Evolutionary conservation across 1,284 basidiomycete species (phyloP), one percentile per base, ranked within the genome.

Genomic region (Boletellus deceptivus): DNA sequence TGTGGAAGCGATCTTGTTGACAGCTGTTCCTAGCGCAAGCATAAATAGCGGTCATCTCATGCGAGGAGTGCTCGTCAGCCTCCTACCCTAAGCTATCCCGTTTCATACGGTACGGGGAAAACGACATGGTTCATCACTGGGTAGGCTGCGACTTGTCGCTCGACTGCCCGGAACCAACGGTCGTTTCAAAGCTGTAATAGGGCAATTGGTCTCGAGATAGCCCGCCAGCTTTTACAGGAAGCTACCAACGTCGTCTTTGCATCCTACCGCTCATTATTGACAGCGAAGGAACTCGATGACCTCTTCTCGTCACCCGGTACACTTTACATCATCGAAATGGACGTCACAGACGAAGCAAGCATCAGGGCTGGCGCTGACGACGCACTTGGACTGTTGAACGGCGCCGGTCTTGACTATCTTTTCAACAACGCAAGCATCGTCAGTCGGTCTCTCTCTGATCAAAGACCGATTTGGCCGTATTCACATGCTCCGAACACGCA

Each of bases 391-490:
- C 56, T 63, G 27, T 46, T 70, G 3, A 58, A 52, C 3, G 53
- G 50, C 17, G 40, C 39, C 3, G 61, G 64, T 5, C 50, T 70
- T 17, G 62, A 69, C 49, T 70, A 67, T 46, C 56, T 70, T 18
- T 47, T 70, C 40, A 68, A 65, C 51, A 69, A 65, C 38, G 68
- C 69, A 6, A 65, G 57, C 2, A 50, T 67, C 25, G 66, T 65
- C 22, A 25, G 3, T 42, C 41, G 9, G 46, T 27, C 20, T 5
- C 14, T 8, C 25, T 9, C 25, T 25, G 25, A 25, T 25, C 25
- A 8, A 9, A 25, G 25, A 8, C 8, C 9, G 4, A 8, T 9
- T 25, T 25, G 25, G 25, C 24, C 24, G 24, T 25, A 25, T 25
- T 1, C 6, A 25, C 24, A 2, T 8, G 25, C 2, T 25, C 8